Conservation (phyloP, 2,329 filamentous ascomycete species). For the Ophiostoma triangulosporum region DNA sequence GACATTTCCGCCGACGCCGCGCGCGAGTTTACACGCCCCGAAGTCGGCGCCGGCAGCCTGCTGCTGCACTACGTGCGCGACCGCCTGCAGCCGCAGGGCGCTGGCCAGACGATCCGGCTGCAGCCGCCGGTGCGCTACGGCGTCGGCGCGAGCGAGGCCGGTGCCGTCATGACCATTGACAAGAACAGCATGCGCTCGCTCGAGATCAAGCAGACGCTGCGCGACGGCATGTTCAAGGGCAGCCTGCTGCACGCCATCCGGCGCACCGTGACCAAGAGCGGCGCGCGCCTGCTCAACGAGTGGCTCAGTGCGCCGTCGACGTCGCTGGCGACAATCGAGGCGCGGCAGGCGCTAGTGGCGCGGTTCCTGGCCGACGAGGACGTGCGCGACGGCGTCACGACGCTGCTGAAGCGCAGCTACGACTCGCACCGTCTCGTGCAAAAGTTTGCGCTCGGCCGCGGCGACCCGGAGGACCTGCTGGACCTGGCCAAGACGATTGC, state of each 20-base stretch:
- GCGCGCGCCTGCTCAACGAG: conserved; percentile 68
- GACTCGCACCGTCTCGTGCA: conserved; percentile 86
- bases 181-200: conserved; percentile 80
- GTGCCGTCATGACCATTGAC: conserved; percentile 76
- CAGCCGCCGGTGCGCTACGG: conserved; percentile 63
- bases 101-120: conserved; percentile 61
- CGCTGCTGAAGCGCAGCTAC: conserved; percentile 59
- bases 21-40: conserved; percentile 48
- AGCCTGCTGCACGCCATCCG: conserved; percentile 84
- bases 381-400: conserved; percentile 55
- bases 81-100: conserved; percentile 43
- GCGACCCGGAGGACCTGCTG: conserved; percentile 83
- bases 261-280: conserved; percentile 82
- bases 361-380: conserved; percentile 53
- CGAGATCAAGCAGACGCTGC: conserved; percentile 76
- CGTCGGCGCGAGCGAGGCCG: background rate
- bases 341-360: conserved; percentile 68
- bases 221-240: conserved; percentile 65
- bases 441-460: conserved; percentile 83
- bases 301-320: conserved; percentile 79
- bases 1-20: conserved; percentile 42
- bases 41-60: conserved; percentile 64
- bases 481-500: conserved; percentile 69
- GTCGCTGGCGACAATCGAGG: conserved; percentile 64
- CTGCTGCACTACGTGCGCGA: conserved; percentile 76